Base-by-base conservation (phyloP, 2,329 filamentous ascomycete genomes). In the Penicillium nordicum region DNA sequence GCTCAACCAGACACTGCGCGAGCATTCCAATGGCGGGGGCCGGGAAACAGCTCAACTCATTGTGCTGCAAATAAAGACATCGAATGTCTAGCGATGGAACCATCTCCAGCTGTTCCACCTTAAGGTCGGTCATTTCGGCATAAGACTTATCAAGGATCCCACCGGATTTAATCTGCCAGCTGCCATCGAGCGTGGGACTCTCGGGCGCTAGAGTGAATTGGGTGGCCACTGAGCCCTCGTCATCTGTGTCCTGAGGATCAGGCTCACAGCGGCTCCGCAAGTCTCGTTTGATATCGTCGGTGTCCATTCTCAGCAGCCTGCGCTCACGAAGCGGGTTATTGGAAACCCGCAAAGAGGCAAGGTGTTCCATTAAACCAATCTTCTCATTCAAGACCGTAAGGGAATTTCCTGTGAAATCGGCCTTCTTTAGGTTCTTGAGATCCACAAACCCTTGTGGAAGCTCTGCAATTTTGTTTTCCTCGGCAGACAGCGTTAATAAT, bases 301-400 rank as follows among this genome's bases (percentile, higher is more conserved):
- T 92, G 23, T 83, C 82, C 76, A 95, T 89, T 0, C 84, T 88
- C 14, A 92, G 79, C 63, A 94, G 91, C 70, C 92, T 96, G 70
- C 89, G 92, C 70, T 97, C 92, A 14, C 89, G 83, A 14, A 99
- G 78, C 0, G 94, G 94, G 67, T 99, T 99, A n/a, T 91, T 92
- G 42, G 86, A 87, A 32, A 99, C 79, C 5, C 87, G 85, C 41
- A 97, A 82, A 69, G 87, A 87, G 21, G 85, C 82, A 10, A 99
- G 77, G 43, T 76, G 86, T 6, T 90, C 85, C 91, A 97, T 96
- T 27, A 84, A 78, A 5, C 88, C 88, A 56, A 97, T 84, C 61
- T 86, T 86, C 0, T 90, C 82, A 30, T 94, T 89, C 8, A 99
- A 73, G 12, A 84, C 79, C 2, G 84, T 85, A 46, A 99, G 85